Base-by-base conservation (phyloP, 345 rosid species). In the Abelmoschus esculentus region DNA sequence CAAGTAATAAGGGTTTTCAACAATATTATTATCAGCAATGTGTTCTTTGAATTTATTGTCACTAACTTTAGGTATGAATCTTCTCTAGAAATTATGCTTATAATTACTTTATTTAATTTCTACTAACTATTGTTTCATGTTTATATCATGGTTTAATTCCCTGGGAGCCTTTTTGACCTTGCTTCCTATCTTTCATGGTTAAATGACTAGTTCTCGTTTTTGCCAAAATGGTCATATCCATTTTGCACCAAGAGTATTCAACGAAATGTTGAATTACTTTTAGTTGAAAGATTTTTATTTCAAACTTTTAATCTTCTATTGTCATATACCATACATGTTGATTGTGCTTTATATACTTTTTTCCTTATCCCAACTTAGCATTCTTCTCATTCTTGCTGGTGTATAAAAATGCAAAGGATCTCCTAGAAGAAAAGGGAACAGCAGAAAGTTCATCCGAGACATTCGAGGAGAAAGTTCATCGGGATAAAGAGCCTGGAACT, bases 381-480 rank as follows among this genome's bases (percentile, higher is more conserved):
- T 42, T 19, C 40, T 78, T 50, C 55, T 26, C 40, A 50, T 73
- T 68, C 18, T 68, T 60, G 2, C 64, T 52, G 44, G 18, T 68
- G 32, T 65, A 53, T 29, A 2, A 58, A 36, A 53, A 19, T 68
- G 49, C 62, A 70, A 77, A 87, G 87, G 85, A 75, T 75, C 65
- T 75, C 15, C 36, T 49, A 53, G 40, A 76, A n/a, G 73, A 59
- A 46, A 70, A 77, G 61, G 82, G 57, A 73, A 71, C 62, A 42
- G 74, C 34, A 5, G 82, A 73, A 63, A 72, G 36, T 66, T 68
- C 78, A 56, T 72, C 84, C 26, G 76, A 72, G 64, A 50, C 82
- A 72, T 72, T 74, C 28, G 64, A 64, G 22, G 84, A 72, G 77
- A 80, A 74, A 76, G 85, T 50, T 71, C 74, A 60, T 66, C 70